phyloP scores from a whole-genome alignment of 2,329 filamentous ascomycete genomes.

The Pezicula radicicola region DNA sequence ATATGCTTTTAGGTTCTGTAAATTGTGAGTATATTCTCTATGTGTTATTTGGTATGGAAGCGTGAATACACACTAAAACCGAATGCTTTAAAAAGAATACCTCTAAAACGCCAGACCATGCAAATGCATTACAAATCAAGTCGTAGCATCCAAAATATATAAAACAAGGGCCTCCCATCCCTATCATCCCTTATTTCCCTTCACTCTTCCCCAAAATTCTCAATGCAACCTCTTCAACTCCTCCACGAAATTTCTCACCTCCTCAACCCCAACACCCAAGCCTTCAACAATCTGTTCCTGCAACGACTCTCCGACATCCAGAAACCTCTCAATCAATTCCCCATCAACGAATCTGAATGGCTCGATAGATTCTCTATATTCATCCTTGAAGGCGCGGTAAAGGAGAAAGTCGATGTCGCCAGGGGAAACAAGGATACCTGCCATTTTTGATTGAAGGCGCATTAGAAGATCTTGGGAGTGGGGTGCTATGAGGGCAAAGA shows the following conservation, averaged over 20 bases:
- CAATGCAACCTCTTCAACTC: slow-evolving; percentile 61
- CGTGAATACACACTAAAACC: too few species aligned
- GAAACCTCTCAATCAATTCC: slow-evolving; percentile 81
- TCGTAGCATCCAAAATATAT: not conserved
- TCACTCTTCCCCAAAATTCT: slow-evolving; percentile 3
- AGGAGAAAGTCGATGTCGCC: slow-evolving; percentile 74
- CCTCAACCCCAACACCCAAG: slow-evolving; percentile 57
- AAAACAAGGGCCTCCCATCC: not conserved
- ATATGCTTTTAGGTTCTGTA: too few species aligned
- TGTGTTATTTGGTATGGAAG: too few species aligned
- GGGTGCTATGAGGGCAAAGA: slow-evolving; percentile 77
- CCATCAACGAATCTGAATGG: slow-evolving; percentile 90
- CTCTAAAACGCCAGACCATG: too few species aligned
- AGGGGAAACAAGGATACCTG: slow-evolving; percentile 61
- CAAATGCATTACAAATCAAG: too few species aligned
- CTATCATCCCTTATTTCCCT: too few species aligned
- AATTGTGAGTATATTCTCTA: too few species aligned
- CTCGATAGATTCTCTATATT: slow-evolving; percentile 66
- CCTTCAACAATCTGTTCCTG: slow-evolving; percentile 53
- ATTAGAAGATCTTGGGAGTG: slow-evolving; percentile 76
- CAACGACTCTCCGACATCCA: slow-evolving; percentile 62
- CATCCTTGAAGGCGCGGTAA: slow-evolving; percentile 80
- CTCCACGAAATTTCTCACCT: slow-evolving; percentile 61
- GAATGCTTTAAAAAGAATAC: too few species aligned
- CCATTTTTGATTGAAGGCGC: slow-evolving; percentile 72